Evolutionary conservation across 352 stramenopile genomes (phyloP).

Genomic region (Peronospora farinosa): DNA sequence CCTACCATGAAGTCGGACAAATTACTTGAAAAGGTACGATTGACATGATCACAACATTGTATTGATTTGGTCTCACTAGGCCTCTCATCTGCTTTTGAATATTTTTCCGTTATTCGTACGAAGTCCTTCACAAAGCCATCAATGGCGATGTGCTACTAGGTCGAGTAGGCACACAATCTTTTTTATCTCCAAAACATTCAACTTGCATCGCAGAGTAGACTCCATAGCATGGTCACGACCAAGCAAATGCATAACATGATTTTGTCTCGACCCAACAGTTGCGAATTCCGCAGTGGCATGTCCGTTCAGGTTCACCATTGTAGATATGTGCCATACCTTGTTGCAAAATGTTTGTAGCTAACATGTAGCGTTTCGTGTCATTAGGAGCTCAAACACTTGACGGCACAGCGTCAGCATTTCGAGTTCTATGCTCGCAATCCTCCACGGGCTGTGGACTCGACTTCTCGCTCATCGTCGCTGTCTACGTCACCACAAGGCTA

Average conservation of each 20-base stretch:
- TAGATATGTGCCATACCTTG: neutral
- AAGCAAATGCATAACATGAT: slow-evolving; percentile 36
- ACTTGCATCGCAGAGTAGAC: slow-evolving; percentile 13
- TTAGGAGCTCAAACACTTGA: slow-evolving; percentile 76
- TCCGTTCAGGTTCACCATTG: slow-evolving; percentile 52
- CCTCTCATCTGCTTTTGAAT: slow-evolving; percentile 10
- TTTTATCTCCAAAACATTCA: slow-evolving; percentile 10
- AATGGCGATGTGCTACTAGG: slow-evolving; percentile 10
- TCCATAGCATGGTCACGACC: slow-evolving; percentile 30
- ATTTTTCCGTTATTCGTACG: slow-evolving; percentile 12
- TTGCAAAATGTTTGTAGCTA: neutral
- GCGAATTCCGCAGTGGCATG: slow-evolving; percentile 80
- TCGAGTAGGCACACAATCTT: slow-evolving; percentile 11
- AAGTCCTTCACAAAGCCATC: slow-evolving; percentile 11
- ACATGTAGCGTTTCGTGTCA: neutral
- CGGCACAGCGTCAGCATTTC: slow-evolving; percentile 69
- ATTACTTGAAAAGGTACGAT: slow-evolving; percentile 11
- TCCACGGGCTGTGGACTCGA: too few species aligned
- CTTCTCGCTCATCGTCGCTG: slow-evolving; percentile 33
- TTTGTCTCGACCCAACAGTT: slow-evolving; percentile 15
- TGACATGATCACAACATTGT: slow-evolving; percentile 19
- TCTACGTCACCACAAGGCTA: slow-evolving; percentile 26
- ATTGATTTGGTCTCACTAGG: slow-evolving; percentile 18
- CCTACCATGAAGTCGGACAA: too few species aligned
- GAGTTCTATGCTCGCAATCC: slow-evolving; percentile 59